phyloP scores from a whole-genome alignment of 2,329 filamentous ascomycete genomes.

The Thyridium curvatum region DNA sequence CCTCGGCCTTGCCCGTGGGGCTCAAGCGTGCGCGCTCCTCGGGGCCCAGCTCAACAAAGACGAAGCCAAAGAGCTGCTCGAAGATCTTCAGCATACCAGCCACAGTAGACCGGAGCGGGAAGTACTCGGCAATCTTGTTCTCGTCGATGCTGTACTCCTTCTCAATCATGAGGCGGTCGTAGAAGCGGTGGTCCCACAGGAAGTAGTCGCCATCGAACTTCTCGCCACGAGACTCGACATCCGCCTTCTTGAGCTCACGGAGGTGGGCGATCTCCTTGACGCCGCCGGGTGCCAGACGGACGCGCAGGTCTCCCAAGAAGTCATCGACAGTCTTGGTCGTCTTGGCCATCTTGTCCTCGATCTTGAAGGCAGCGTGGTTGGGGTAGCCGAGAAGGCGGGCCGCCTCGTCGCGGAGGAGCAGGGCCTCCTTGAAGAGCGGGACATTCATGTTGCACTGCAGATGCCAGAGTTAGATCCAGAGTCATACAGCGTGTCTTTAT shows the following conservation, averaged over 20 bases:
- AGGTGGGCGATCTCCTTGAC: conserved; percentile 64
- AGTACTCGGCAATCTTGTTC: conserved; percentile 76
- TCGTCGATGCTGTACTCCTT: conserved; percentile 76
- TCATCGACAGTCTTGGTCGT: conserved; percentile 63
- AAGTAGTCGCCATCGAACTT: conserved; percentile 66
- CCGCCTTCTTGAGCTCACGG: conserved; percentile 67
- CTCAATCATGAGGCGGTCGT: conserved; percentile 74
- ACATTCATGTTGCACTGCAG: conserved; percentile 60
- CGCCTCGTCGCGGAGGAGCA: conserved; percentile 70
- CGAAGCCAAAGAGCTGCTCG: conserved; percentile 73
- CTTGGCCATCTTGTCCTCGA: conserved; percentile 86
- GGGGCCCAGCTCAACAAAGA: conserved; percentile 65
- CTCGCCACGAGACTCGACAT: conserved; percentile 53
- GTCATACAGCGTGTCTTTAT: conserved; percentile 5
- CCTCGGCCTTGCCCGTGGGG: conserved; percentile 60
- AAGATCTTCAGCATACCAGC: conserved; percentile 78
- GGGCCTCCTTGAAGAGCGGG: conserved; percentile 66
- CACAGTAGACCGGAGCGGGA: conserved; percentile 69
- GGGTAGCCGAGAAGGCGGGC: conserved; percentile 71
- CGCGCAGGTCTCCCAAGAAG: conserved; percentile 66
- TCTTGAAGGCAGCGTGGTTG: conserved; percentile 68
- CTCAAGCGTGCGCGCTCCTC: conserved; percentile 61
- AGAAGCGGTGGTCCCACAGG: conserved; percentile 77
- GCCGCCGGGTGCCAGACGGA: conserved; percentile 62
- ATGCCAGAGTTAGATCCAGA: conserved; percentile 7